A percentile compares a stretch with the other conserved stretches of the same genome.
phyloP scores from a whole-genome alignment of 2,329 filamentous ascomycete species.

The Tolypocladium tropicale region DNA sequence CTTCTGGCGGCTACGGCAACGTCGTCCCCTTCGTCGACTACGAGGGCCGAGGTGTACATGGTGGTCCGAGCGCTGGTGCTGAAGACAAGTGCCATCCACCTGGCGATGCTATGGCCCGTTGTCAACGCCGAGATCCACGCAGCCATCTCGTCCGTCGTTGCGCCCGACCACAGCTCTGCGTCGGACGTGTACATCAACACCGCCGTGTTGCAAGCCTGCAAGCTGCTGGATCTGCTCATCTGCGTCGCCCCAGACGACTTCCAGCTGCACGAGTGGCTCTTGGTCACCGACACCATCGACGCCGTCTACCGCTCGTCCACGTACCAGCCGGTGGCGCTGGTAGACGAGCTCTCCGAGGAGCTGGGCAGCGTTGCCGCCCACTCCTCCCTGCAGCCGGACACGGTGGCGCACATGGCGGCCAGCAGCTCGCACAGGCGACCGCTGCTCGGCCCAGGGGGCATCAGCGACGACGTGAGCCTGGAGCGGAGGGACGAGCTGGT shows the following conservation, averaged over 20 bases:
- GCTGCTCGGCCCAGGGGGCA: conserved; percentile 41
- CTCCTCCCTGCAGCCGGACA: conserved; percentile 23
- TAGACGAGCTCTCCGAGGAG: conserved; percentile 75
- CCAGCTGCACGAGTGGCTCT: conserved; percentile 96
- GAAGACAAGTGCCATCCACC: conserved; percentile 66
- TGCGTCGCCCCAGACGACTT: conserved; percentile 88
- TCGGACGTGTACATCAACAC: conserved; percentile 67
- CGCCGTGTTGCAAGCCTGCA: conserved; percentile 81
- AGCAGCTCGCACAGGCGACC: conserved; percentile 31
- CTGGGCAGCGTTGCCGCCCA: conserved; percentile 40
- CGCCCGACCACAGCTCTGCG: conserved; percentile 50
- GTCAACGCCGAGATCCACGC: conserved; percentile 78
- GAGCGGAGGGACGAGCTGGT: conserved; percentile 61
- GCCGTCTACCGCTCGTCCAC: conserved; percentile 73
- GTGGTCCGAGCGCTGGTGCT: conserved; percentile 74
- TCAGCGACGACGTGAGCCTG: conserved; percentile 43
- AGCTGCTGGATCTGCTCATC: conserved; percentile 82
- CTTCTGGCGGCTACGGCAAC: conserved; percentile 73
- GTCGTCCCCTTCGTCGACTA: conserved; percentile 85
- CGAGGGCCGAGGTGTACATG: conserved; percentile 82
- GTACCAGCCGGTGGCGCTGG: conserved; percentile 63
- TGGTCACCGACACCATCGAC: conserved; percentile 93
- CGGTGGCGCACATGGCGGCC: conserved; percentile 23
- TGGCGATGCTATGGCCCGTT: conserved; percentile 81
- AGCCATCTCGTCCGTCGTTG: conserved; percentile 64